Conservation (phyloP, 306 rosid genomes). For the Dryas octopetala region DNA sequence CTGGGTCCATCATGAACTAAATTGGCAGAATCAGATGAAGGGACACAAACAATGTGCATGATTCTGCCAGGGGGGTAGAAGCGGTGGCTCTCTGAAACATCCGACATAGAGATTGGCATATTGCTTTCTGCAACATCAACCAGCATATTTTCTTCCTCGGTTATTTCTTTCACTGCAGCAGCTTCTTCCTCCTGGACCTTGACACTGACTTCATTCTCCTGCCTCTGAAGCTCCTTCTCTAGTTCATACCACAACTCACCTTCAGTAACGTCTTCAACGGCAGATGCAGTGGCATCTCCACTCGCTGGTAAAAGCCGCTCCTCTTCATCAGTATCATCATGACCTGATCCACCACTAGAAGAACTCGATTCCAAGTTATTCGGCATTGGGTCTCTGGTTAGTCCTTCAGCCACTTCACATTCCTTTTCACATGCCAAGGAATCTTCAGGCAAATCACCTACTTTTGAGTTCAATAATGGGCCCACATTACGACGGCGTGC, state of each 20-base stretch:
- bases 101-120: constrained; percentile 51
- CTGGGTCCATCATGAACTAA: constrained; percentile 37
- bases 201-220: constrained; percentile 38
- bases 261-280: constrained; percentile 58
- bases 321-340: constrained; percentile 76
- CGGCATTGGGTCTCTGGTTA: constrained; percentile 24
- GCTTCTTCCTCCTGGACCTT: constrained; percentile 70
- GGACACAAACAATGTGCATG: constrained; percentile 74
- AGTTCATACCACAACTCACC: constrained; percentile 83
- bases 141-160: constrained; percentile 65
- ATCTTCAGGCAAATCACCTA: constrained; percentile 41
- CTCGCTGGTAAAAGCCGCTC: constrained; percentile 50
- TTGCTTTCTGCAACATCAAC: constrained; percentile 64
- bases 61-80: constrained; percentile 90
- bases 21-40: constrained; percentile 40
- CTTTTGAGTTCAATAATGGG: constrained; percentile 34
- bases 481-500: constrained; percentile 79
- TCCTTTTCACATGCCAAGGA: constrained; percentile 46
- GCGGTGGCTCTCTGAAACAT: constrained; percentile 58
- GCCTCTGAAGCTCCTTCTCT: constrained; percentile 81
- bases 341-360: constrained; percentile 59
- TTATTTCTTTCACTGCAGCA: constrained; percentile 72
- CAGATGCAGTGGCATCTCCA: constrained; percentile 37
- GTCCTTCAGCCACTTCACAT: constrained; percentile 34
- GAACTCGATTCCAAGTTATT: constrained; percentile 43